phyloP scores from a whole-genome alignment of 108 stramenopile genomes.

The Nitzschia putrida region DNA sequence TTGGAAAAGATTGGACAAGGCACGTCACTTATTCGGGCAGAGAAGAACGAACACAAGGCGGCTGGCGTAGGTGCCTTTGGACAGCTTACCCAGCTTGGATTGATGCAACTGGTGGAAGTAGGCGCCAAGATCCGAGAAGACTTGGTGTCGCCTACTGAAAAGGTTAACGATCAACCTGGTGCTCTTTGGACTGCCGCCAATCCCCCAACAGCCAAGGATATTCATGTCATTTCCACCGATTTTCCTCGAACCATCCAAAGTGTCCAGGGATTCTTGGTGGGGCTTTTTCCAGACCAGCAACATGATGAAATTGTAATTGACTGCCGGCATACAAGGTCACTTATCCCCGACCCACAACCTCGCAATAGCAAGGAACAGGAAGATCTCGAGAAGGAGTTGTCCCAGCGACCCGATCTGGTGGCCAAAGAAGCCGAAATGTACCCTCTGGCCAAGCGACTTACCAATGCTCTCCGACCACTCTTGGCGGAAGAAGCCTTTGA shows the following conservation, averaged over 20 bases:
- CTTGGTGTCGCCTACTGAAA: slow-evolving; percentile 14
- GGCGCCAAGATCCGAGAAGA: slow-evolving; percentile 63
- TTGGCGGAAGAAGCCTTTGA: slow-evolving; percentile 51
- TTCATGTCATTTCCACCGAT: slow-evolving; percentile 66
- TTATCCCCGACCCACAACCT: slow-evolving; percentile 87
- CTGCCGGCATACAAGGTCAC: slow-evolving; percentile 55
- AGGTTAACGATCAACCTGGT: neutral
- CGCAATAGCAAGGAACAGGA: slow-evolving; percentile 60
- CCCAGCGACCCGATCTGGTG: slow-evolving; percentile 51
- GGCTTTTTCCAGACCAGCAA: slow-evolving; percentile 61
- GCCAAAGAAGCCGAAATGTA: slow-evolving; percentile 56
- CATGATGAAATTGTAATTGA: slow-evolving; percentile 59
- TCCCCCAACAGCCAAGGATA: slow-evolving; percentile 47
- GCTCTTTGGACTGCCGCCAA: slow-evolving; percentile 31
- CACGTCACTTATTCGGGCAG: slow-evolving; percentile 16
- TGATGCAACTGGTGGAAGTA: slow-evolving; percentile 77
- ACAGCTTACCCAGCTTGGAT: slow-evolving; percentile 71
- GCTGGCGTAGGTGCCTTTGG: slow-evolving; percentile 70
- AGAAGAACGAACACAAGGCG: slow-evolving; percentile 53
- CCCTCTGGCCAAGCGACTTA: slow-evolving; percentile 53
- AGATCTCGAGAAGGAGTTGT: slow-evolving; percentile 56
- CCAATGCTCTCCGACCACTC: slow-evolving; percentile 45
- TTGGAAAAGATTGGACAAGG: slow-evolving; percentile 50
- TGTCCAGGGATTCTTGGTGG: slow-evolving; percentile 73
- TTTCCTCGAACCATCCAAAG: slow-evolving; percentile 82